These are phyloP conservation scores for Fagus sylvatica DNA, from an alignment of 306 rosid genomes.

Conservation along the genomic window DNA sequence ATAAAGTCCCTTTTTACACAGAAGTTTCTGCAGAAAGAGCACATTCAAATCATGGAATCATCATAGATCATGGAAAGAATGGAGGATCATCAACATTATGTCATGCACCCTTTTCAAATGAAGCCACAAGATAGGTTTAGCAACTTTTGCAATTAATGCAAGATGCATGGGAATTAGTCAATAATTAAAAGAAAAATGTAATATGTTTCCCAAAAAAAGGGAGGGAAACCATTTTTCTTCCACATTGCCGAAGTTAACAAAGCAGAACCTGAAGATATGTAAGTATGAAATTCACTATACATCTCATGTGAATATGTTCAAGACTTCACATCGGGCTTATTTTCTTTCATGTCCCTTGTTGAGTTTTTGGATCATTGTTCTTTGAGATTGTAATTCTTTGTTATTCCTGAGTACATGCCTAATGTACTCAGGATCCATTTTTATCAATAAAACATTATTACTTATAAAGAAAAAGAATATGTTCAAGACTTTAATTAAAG, in stretches of 20 bases:
- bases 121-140: neutral
- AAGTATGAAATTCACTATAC: neutral
- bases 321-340: neutral
- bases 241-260: neutral
- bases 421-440: too few relatives aligned
- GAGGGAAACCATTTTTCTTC: neutral
- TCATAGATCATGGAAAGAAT: slow-evolving; percentile 10
- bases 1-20: slow-evolving; percentile 70
- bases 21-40: slow-evolving; percentile 61
- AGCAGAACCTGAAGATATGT: neutral
- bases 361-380: too few relatives aligned
- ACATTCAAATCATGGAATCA: slow-evolving; percentile 24
- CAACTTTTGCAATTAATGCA: neutral
- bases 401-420: too few relatives aligned
- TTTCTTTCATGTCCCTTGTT: too few relatives aligned
- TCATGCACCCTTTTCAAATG: slow-evolving; percentile 7
- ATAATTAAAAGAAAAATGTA: neutral
- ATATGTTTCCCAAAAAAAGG: neutral
- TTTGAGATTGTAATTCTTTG: too few relatives aligned
- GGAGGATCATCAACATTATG: slow-evolving; percentile 13
- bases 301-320: slow-evolving; percentile 1
- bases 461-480: neutral
- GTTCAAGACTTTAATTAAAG: slow-evolving; percentile 7
- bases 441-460: too few relatives aligned
- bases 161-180: neutral